Evolutionary conservation across 2,329 filamentous ascomycete genomes (phyloP), one percentile per base, ranked within the genome.

Genomic region (Sclerotinia nivalis): DNA sequence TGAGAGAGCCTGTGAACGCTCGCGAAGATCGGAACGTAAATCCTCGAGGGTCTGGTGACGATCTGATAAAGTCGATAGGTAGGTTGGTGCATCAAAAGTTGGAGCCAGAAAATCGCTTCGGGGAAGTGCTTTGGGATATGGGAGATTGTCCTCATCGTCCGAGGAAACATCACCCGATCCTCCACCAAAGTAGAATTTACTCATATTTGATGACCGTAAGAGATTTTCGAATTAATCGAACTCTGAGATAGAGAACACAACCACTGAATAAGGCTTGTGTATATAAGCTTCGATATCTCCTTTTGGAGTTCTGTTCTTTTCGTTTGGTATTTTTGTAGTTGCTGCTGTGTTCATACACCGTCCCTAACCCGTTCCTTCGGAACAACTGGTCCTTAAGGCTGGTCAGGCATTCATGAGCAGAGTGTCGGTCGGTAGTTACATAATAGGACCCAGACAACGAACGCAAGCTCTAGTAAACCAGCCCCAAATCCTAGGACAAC

Each of bases 11-110:
- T 92, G 88, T 74, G 90, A 92, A 66, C 96, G 87, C 70, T 93
- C 88, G 58, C 94, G 90, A 22, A 99, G 85, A 77, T 99, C 96
- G 7, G 90, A 83, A 49, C 95, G 92, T 45, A 99, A 84, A 79
- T 99, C 96, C 79, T 97, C 94, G 61, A 99, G 91, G 0, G 95
- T 97, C 80, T 99, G 96, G 80, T 99, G 96, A 1, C 96, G 91
- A 78, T 96, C 89, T 28, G 89, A 88, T 1, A 97, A 86, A 1
- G 91, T 90, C 10, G 89, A 93, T 81, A 99, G 90, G 79, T 97
- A 99, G 2, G 83, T 83, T 2, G 92, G 87, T 0, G 96, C 90
- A 72, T 93, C 88, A 80, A 99, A 99, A 74, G 88, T 81, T 4
- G 88, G 85, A 2, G 87, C 82, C 9, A 97, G 87, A 81, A 99